phyloP scores from a whole-genome alignment of 108 stramenopile species.

The Bacterosira constricta region DNA sequence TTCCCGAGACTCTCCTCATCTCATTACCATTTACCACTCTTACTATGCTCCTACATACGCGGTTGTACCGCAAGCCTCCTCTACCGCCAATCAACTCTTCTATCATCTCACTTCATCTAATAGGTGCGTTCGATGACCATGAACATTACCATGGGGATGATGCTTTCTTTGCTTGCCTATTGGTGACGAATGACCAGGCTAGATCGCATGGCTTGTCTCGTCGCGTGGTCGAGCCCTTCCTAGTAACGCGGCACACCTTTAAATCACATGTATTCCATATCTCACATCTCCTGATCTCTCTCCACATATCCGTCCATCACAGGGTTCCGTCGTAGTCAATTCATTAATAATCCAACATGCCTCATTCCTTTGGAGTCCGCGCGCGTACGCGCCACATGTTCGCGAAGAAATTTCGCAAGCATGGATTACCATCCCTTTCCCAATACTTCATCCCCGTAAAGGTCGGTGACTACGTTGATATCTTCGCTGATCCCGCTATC shows the following conservation, averaged over 20 bases:
- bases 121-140: constrained; percentile 36
- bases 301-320: too few relatives aligned
- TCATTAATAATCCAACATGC: constrained; percentile 79
- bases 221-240: not conserved
- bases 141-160: not conserved
- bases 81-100: too few relatives aligned
- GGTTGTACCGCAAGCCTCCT: too few relatives aligned
- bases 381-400: constrained; percentile 99
- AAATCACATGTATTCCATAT: not conserved
- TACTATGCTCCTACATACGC: too few relatives aligned
- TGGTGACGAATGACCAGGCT: not conserved
- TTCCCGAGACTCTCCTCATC: too few relatives aligned
- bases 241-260: too few relatives aligned
- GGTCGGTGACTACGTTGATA: constrained; percentile 99
- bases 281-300: too few relatives aligned
- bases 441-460: constrained; percentile 90
- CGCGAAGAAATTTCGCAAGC: constrained; percentile 94
- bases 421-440: constrained; percentile 90
- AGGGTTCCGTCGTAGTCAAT: not conserved
- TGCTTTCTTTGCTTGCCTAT: too few relatives aligned
- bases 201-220: not conserved
- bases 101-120: not conserved
- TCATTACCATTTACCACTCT: too few relatives aligned
- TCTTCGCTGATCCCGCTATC: constrained; percentile 96
- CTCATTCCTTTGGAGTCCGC: constrained; percentile 96